Percentiles rank a stretch among this genome's conserved stretches.
Conservation (phyloP, 2,329 filamentous ascomycete genomes). For the Colletotrichum euphorbiae region DNA sequence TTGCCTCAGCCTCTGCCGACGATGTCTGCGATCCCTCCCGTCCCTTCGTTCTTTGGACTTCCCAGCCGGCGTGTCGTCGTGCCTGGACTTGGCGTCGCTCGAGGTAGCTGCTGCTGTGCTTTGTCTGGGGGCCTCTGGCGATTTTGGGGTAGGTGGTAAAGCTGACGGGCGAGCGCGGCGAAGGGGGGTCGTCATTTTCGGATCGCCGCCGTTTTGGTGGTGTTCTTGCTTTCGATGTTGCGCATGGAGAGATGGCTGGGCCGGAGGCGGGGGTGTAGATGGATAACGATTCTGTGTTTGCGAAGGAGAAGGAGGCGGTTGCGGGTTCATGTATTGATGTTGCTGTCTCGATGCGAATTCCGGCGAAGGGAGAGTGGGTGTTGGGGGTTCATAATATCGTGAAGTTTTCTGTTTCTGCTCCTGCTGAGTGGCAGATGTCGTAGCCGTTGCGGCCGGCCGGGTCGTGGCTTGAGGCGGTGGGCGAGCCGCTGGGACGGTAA, state of each 20-base stretch:
- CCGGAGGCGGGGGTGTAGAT: not conserved
- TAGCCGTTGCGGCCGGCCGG: conserved; percentile 49
- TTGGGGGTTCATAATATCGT: conserved; percentile 3
- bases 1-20: not conserved
- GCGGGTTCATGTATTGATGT: not conserved
- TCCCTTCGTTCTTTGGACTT: not conserved
- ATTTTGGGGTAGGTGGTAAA: not conserved
- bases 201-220: not conserved
- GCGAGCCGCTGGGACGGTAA: conserved; percentile 43
- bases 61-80: not conserved
- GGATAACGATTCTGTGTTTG: not conserved
- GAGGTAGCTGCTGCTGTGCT: not conserved
- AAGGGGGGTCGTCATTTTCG: not conserved
- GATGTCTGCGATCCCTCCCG: not conserved
- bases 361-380: not conserved
- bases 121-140: not conserved
- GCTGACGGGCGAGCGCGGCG: conserved; percentile 3
- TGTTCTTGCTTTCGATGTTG: not conserved
- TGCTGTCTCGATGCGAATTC: not conserved
- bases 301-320: not conserved
- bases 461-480: conserved; percentile 51
- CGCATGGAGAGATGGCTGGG: not conserved
- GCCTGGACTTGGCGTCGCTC: not conserved
- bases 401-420: conserved; percentile 4
- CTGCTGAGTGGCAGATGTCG: not conserved